Percentiles rank a stretch among this genome's conserved stretches.
phyloP scores from a whole-genome alignment of 1,139 yeast genomes.

The Yamadazyma epiphylla region DNA sequence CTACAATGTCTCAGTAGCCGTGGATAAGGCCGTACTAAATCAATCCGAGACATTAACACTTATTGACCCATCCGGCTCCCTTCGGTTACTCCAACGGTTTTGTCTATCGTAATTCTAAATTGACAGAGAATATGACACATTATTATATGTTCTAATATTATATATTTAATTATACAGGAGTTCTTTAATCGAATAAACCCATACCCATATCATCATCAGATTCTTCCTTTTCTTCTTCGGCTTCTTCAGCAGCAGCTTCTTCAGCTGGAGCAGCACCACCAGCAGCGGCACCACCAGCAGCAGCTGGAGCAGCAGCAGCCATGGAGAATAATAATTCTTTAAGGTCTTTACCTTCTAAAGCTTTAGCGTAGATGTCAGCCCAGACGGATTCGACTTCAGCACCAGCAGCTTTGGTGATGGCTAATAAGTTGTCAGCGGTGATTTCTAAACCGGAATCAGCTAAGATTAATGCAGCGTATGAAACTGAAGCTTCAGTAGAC shows the following conservation, averaged over 20 bases:
- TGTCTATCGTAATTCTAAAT: too few relatives aligned
- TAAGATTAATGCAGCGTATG: conserved; percentile 94
- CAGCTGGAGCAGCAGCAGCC: conserved; percentile 50
- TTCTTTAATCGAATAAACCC: conserved; percentile 49
- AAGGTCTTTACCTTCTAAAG: conserved; percentile 94
- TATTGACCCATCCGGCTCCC: too few relatives aligned
- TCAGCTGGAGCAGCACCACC: conserved; percentile 58
- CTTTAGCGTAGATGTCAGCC: conserved; percentile 95
- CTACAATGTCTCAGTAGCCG: too few relatives aligned
- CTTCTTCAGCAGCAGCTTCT: conserved; percentile 49
- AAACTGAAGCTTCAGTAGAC: conserved; percentile 63
- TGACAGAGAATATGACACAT: too few relatives aligned
- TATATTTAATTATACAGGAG: conserved; percentile 10
- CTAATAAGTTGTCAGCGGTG: conserved; percentile 85
- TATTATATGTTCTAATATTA: too few relatives aligned
- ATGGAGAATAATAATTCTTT: conserved; percentile 85
- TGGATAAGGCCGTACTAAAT: too few relatives aligned
- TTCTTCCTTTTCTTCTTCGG: conserved; percentile 62
- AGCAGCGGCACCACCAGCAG: conserved; percentile 47
- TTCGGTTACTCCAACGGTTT: too few relatives aligned
- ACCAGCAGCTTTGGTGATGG: conserved; percentile 88
- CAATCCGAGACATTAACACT: too few relatives aligned
- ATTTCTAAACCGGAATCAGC: conserved; percentile 96
- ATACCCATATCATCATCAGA: conserved; percentile 81
- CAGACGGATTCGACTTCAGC: conserved; percentile 83